These are phyloP conservation scores for Geotrichum ghanense DNA, from an alignment of 805 yeast species.

Conservation along the genomic window DNA sequence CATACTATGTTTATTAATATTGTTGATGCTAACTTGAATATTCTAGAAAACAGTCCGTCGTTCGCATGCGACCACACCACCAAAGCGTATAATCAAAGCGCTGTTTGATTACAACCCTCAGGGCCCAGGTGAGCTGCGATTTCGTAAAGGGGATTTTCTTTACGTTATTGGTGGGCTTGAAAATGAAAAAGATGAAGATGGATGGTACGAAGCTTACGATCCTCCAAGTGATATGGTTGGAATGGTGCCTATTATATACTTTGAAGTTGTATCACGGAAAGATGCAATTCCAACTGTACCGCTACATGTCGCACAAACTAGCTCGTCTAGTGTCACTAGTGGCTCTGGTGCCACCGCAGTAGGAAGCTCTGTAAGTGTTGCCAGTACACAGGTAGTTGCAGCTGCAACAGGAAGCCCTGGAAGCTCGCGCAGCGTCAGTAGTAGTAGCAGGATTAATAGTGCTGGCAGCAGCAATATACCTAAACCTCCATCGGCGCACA, in stretches of 20 bases:
- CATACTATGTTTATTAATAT: no score
- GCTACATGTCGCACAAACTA: slow-evolving; percentile 9
- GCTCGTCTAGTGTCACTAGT: slow-evolving; percentile 9
- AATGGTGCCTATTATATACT: slow-evolving; percentile 75
- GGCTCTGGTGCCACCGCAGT: slow-evolving; percentile 2
- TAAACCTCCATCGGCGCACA: slow-evolving; percentile 5
- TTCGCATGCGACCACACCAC: slow-evolving; percentile 33
- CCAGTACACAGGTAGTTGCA: no score
- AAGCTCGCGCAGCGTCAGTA: not conserved
- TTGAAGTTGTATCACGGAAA: slow-evolving; percentile 50
- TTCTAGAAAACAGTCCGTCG: slow-evolving; percentile 6
- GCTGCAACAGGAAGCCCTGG: slow-evolving; percentile 12
- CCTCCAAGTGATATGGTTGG: slow-evolving; percentile 72
- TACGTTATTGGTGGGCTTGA: slow-evolving; percentile 44
- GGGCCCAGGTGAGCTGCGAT: slow-evolving; percentile 72
- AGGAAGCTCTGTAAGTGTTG: no score
- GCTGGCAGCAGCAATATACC: slow-evolving; percentile 1
- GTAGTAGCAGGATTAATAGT: not conserved
- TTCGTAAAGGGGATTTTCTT: slow-evolving; percentile 77
- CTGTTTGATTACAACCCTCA: slow-evolving; percentile 65
- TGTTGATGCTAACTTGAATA: no score
- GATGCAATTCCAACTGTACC: slow-evolving; percentile 24
- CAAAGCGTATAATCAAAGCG: slow-evolving; percentile 78
- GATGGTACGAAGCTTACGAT: slow-evolving; percentile 81
- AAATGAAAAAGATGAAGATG: slow-evolving; percentile 41